Evolutionary conservation across 768 basidiomycete genomes (phyloP), one percentile per base, ranked within the genome.

Genomic region (Infundibulicybe gibba): DNA sequence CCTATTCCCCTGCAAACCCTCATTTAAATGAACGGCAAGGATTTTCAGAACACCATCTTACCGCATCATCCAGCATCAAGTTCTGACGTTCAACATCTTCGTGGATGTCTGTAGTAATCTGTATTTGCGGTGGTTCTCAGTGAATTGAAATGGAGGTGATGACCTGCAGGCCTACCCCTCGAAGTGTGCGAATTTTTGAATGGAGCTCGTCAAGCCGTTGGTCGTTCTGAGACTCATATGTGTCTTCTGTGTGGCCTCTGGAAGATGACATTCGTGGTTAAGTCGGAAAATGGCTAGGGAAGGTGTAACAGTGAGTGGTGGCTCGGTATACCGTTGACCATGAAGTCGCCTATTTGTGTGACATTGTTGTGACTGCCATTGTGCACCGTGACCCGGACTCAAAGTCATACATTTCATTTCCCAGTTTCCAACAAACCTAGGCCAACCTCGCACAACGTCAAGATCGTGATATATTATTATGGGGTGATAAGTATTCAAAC

Each of bases 41-140:
- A 32, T 9, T 43, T 30, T 10, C 2, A 40, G 13, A 31, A 41
- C 6, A 12, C 6, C 33, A 42, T 59, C 84, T 51, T 49, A 90
- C 90, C 2, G 89, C 82, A 33, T 85, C 80, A 55, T 93, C 89
- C 19, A 94, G 69, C 45, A 85, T 78, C 2, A 77, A 59, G 57
- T 93, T 92, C 67, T 93, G 91, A 9, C 83, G 70, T 65, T 94
- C 90, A 1, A 85, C 85, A 57, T 93, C 91, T 50, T 81, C 78
- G 60, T 94, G 75, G 33, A 94, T 91, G 67, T 94, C 90, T 2
- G 81, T 87, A 11, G 90, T 93, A n/a, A 94, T 76, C 90, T 93
- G 47, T 14, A 30, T 40, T 14, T 20, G 45, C 30, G 11, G 8
- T 40, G 16, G 35, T 12, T 41, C 32, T 41, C 10, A 32, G 40